Base-by-base conservation (phyloP, 2,329 filamentous ascomycete species). In the Coleophoma cylindrospora region DNA sequence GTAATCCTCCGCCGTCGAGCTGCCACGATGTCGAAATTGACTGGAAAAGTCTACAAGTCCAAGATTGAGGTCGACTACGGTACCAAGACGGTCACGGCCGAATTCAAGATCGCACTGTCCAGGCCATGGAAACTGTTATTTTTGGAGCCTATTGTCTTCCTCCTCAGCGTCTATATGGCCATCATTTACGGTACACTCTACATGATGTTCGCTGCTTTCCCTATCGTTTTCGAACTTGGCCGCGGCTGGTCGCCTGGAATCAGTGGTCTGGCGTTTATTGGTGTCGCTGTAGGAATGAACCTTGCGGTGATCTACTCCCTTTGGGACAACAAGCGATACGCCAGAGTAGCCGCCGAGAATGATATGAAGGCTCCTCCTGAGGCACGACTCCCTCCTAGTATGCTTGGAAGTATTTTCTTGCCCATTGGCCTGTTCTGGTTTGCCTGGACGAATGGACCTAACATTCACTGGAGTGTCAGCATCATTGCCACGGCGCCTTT, bases 81-180 rank as follows among this genome's bases (percentile, higher is more conserved):
- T 27, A 69, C 66, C 37, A 62, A 70, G 22, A 68, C 68, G 4
- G 57, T 79, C n/a, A 62, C 61, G 8, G 64, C 74, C 48, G 74
- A 78, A 37, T 77, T 86, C 63, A 73, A 73, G 49, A 73, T 75
- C 2, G 75, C 80, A 4, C 70, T 87, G n/a, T 72, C 76, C 45
- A 75, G 86, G 3, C 86, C 86, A 1, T 86, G 84, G 82, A 70
- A 84, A 43, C 74, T 89, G 47, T 74, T 89, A 8, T 84, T 89
- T 71, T 70, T 71, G 50, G 86, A 89, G 61, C 86, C 86, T 2
- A 89, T 87, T 55, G 81, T 87, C 21, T 64, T 86, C 11, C 69
- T 87, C 10, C 72, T 82, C 3, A 79, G 77, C 36, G 70, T 88
- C 22, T 89, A 87, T 69, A 78, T 85, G 71, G 81, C 83, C 50